These are phyloP conservation scores for Lactarius tabidus DNA, from an alignment of 768 basidiomycete genomes.

Conservation along the genomic window DNA sequence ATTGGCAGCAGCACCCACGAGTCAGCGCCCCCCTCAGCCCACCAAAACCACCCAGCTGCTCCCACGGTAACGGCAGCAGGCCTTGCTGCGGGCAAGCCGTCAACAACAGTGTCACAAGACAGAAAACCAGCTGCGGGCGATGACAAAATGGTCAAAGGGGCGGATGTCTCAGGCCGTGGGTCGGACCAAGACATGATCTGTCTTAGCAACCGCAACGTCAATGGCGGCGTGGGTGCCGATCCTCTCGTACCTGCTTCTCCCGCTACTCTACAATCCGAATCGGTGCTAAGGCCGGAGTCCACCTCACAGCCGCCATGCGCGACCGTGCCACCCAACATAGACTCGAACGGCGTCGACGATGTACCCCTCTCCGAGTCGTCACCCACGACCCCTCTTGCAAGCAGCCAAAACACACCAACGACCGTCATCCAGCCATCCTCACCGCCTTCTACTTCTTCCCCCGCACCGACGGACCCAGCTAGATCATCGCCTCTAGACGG, in stretches of 20 bases:
- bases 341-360: neutral
- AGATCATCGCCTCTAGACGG: constrained; percentile 19
- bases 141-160: neutral
- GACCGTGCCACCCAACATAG: neutral
- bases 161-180: neutral
- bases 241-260: neutral
- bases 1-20: constrained; percentile 14
- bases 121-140: neutral
- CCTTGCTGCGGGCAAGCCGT: neutral
- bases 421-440: neutral
- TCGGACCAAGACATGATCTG: neutral
- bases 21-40: constrained; percentile 1
- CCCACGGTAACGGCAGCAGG: neutral
- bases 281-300: neutral
- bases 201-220: neutral
- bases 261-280: neutral
- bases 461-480: constrained; percentile 13
- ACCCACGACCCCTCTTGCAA: constrained; percentile 15
- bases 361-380: neutral
- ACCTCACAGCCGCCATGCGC: neutral
- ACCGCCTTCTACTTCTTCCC: neutral
- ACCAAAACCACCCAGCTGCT: neutral
- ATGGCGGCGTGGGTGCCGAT: neutral
- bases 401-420: constrained; percentile 9
- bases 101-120: neutral